Conservation (phyloP, 1,284 basidiomycete genomes). For the Omphalotus olearius region DNA sequence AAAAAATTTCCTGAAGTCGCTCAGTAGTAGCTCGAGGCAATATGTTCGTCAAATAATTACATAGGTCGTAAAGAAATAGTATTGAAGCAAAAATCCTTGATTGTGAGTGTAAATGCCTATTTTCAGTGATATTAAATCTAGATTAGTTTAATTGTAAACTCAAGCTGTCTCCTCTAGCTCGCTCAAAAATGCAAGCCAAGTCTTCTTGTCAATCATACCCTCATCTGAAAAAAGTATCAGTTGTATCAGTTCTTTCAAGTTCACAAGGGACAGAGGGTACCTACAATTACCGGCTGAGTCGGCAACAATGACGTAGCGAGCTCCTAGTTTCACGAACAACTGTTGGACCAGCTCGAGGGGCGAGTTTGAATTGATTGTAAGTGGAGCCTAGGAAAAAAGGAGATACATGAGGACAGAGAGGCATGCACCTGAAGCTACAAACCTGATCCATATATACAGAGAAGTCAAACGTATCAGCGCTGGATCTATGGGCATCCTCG, state of each 20-base stretch:
- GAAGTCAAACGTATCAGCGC: conserved; percentile 74
- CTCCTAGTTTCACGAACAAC: conserved; percentile 88
- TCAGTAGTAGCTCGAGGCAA: too few species aligned
- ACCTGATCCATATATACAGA: conserved; percentile 90
- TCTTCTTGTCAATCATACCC: conserved; percentile 91
- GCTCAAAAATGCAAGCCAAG: conserved; percentile 81
- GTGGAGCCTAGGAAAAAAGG: conserved; percentile 58
- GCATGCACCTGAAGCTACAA: conserved; percentile 18
- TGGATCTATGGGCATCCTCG: conserved; percentile 31
- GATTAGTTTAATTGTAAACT: too few species aligned
- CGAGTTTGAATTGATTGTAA: conserved; percentile 79
- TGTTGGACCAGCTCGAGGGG: conserved; percentile 89
- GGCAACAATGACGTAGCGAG: conserved; percentile 83
- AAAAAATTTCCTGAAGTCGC: too few species aligned
- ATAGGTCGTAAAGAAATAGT: too few species aligned
- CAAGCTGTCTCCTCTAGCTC: conserved; percentile 51
- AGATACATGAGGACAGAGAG: neutral
- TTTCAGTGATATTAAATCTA: too few species aligned
- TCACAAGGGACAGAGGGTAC: conserved; percentile 25
- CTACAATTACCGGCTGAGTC: conserved; percentile 81
- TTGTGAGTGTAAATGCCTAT: too few species aligned
- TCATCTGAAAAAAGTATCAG: conserved; percentile 51
- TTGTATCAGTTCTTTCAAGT: conserved; percentile 12
- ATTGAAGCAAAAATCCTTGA: too few species aligned
- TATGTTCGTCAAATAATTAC: too few species aligned